These are phyloP conservation scores for Hypoxylon perforatum DNA, from an alignment of 495 filamentous ascomycete genomes.

Conservation along the genomic window DNA sequence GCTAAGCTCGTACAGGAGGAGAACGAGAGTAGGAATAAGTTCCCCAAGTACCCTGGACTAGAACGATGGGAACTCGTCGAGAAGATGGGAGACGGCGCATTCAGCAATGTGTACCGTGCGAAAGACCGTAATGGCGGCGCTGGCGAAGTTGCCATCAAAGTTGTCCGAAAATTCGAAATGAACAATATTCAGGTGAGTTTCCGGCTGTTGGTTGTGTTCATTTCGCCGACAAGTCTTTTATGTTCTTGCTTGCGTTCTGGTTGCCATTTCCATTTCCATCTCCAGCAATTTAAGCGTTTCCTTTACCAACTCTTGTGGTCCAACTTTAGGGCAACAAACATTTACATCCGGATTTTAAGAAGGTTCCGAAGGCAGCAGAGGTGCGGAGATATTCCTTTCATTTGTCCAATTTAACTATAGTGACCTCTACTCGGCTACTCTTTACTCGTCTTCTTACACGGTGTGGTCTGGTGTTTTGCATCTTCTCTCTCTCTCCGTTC, in stretches of 20 bases:
- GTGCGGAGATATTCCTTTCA: conserved; percentile 75
- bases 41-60: conserved; percentile 90
- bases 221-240: conserved; percentile 38
- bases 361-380: conserved; percentile 93
- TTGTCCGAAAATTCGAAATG: conserved; percentile 98
- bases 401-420: conserved; percentile 45
- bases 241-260: conserved; percentile 39
- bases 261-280: conserved; percentile 45
- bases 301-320: conserved; percentile 56
- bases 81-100: conserved; percentile 99
- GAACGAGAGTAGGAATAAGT: conserved; percentile 80
- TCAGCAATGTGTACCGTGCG: conserved; percentile 97
- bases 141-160: conserved; percentile 95
- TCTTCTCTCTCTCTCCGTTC: conserved; percentile 13
- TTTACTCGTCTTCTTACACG: conserved; percentile 30
- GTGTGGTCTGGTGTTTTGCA: conserved; percentile 8
- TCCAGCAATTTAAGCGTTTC: conserved; percentile 42
- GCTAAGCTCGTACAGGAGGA: conserved; percentile 92
- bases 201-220: conserved; percentile 39
- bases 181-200: conserved; percentile 93
- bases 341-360: conserved; percentile 95
- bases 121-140: conserved; percentile 73
- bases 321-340: conserved; percentile 78
- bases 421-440: conserved; percentile 27
- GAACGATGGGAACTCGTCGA: conserved; percentile 91